Conservation (phyloP, 2,329 filamentous ascomycete species). For the Cytospora piceicola region DNA sequence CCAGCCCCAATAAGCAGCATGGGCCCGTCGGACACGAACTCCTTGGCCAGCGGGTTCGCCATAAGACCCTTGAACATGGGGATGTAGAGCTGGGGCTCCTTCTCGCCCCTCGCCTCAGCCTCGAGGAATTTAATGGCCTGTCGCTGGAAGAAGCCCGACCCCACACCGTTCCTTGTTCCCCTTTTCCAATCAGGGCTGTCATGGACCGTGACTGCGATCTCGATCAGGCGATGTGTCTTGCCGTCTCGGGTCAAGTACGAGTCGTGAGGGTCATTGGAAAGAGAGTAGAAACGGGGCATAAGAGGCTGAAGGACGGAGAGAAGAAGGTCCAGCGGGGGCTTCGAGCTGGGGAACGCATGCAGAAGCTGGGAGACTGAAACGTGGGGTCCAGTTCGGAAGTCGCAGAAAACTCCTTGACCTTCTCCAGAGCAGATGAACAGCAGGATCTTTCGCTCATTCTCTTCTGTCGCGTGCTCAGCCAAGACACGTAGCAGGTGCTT, state of each 20-base stretch:
- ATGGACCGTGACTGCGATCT: slow-evolving; percentile 96
- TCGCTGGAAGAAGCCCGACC: slow-evolving; percentile 91
- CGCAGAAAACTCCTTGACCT: slow-evolving; percentile 90
- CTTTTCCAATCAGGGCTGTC: slow-evolving; percentile 79
- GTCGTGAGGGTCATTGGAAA: slow-evolving; percentile 93
- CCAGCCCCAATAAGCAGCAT: slow-evolving; percentile 98
- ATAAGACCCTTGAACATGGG: slow-evolving; percentile 99
- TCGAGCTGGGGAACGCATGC: slow-evolving; percentile 87
- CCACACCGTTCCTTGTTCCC: slow-evolving; percentile 77
- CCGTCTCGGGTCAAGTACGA: slow-evolving; percentile 69
- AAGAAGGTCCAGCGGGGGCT: slow-evolving; percentile 82
- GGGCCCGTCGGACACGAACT: slow-evolving; percentile 91
- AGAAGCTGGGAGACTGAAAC: slow-evolving; percentile 85
- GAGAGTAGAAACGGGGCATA: slow-evolving; percentile 98
- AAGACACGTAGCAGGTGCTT: slow-evolving; percentile 85
- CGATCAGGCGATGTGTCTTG: slow-evolving; percentile 78
- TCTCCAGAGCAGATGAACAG: slow-evolving; percentile 85
- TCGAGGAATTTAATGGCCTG: slow-evolving; percentile 74
- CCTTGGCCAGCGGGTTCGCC: slow-evolving; percentile 90
- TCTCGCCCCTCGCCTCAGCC: slow-evolving; percentile 64
- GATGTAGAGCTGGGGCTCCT: slow-evolving; percentile 68
- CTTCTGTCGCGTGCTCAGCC: slow-evolving; percentile 79
- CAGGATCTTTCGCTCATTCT: slow-evolving; percentile 87
- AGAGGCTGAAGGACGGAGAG: slow-evolving; percentile 81
- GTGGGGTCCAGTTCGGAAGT: slow-evolving; percentile 87